A percentile compares a stretch with the other conserved stretches of the same genome.
Evolutionary conservation across 2,329 filamentous ascomycete species (phyloP).

Genomic region (Neobulgaria alba): DNA sequence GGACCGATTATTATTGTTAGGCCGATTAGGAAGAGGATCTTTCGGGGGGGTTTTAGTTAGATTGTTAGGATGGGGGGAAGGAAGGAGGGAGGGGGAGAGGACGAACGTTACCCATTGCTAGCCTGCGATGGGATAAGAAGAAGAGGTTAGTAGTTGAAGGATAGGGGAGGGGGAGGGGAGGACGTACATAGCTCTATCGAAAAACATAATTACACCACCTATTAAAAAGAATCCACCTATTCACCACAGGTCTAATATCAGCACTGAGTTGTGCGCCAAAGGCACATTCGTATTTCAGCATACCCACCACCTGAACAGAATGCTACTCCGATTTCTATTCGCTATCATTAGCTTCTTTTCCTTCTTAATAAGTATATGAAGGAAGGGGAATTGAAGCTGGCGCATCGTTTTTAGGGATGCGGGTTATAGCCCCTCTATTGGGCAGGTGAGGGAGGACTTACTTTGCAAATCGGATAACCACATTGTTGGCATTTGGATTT

Average conservation of each 20-base stretch:
- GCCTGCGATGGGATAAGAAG: conserved; percentile 41
- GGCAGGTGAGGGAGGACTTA: conserved; percentile 50
- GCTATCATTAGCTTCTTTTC: conserved; percentile 22
- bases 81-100: conserved; percentile 6
- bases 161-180: conserved; percentile 1
- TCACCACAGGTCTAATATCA: conserved; percentile 9
- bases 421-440: no score
- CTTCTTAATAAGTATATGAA: no score
- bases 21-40: conserved; percentile 97
- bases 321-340: conserved; percentile 83
- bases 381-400: no score
- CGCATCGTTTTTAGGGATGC: no score
- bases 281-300: conserved; percentile 17
- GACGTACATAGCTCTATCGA: conserved; percentile 86
- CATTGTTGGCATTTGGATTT: conserved; percentile 49
- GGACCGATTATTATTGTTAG: conserved; percentile 92
- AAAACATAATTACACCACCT: conserved; percentile 92
- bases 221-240: conserved; percentile 90
- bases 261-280: conserved; percentile 9
- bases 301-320: conserved; percentile 96
- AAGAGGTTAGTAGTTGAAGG: background rate
- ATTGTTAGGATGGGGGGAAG: conserved; percentile 36
- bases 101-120: conserved; percentile 81
- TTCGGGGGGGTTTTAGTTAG: conserved; percentile 7
- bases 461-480: conserved; percentile 96